A percentile compares a stretch with the other conserved stretches of the same genome.
Conservation (phyloP, 345 rosid species). For the Syzygium aromaticum region DNA sequence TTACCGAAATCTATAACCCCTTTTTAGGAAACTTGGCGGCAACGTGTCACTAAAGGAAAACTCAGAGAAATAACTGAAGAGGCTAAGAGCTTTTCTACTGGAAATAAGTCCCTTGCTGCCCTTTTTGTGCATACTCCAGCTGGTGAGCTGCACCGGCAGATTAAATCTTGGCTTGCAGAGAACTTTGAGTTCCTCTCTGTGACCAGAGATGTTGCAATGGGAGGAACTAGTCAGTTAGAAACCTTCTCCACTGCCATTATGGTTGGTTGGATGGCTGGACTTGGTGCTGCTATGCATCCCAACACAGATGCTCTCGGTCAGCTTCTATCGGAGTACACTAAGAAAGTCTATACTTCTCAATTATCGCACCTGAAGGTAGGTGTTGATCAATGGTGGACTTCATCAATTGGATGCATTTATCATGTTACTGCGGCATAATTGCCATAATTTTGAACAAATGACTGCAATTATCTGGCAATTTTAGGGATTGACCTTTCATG, state of each 20-base stretch:
- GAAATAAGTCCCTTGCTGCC: constrained; percentile 85
- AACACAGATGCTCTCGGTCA: constrained; percentile 88
- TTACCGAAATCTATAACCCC: not conserved
- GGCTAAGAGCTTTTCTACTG: constrained; percentile 82
- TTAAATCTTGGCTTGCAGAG: constrained; percentile 91
- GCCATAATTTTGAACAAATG: not conserved
- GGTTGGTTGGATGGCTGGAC: constrained; percentile 99
- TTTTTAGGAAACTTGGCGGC: constrained; percentile 67
- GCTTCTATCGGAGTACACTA: constrained; percentile 80
- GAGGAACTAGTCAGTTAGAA: constrained; percentile 81
- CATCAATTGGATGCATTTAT: not conserved
- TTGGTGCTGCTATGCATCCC: constrained; percentile 84
- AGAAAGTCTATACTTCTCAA: constrained; percentile 78
- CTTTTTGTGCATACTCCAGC: constrained; percentile 95
- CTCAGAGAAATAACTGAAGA: constrained; percentile 93
- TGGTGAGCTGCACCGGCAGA: constrained; percentile 81
- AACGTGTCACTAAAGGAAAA: constrained; percentile 89
- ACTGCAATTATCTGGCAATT: not conserved
- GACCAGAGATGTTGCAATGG: constrained; percentile 59
- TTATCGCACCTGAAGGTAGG: constrained; percentile 88
- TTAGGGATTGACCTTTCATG: too few relatives aligned
- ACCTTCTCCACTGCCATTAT: constrained; percentile 92
- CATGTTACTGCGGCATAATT: not conserved
- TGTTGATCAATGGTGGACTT: not conserved
- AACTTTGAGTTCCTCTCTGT: constrained; percentile 88